Conservation (phyloP, 2,329 filamentous ascomycete species). For the Exophiala phaeomuriformis region DNA sequence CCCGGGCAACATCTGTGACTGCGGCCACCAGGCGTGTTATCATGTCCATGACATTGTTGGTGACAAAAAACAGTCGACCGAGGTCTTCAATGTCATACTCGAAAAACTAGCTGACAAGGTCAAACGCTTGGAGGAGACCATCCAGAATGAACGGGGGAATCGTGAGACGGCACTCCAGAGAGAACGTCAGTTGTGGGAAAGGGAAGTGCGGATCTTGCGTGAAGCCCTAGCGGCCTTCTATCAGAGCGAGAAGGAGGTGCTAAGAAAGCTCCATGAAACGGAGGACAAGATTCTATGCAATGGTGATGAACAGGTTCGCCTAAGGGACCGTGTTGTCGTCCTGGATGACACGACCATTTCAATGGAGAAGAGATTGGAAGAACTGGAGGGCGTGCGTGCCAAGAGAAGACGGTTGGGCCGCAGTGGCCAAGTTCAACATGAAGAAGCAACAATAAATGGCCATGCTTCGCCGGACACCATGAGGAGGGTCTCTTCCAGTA, state of each 20-base stretch:
- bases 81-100: slow-evolving; percentile 10
- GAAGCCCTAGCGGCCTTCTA: slow-evolving; percentile 31
- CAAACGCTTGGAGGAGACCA: slow-evolving; percentile 26
- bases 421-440: slow-evolving; percentile 2
- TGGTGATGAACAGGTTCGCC: slow-evolving; percentile 27
- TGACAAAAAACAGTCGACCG: slow-evolving; percentile 7
- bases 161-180: slow-evolving; percentile 25
- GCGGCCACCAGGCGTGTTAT: slow-evolving; percentile 43
- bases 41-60: slow-evolving; percentile 29
- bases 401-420: slow-evolving; percentile 21
- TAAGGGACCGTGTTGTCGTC: slow-evolving; percentile 27
- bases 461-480: slow-evolving; percentile 17
- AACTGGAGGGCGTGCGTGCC: slow-evolving; percentile 22
- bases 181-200: slow-evolving; percentile 28
- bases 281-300: slow-evolving; percentile 28
- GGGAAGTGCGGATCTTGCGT: slow-evolving; percentile 28
- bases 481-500: slow-evolving; percentile 20
- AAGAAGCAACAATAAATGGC: slow-evolving; percentile 9
- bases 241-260: slow-evolving; percentile 28
- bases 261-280: slow-evolving; percentile 27
- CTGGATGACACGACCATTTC: slow-evolving; percentile 28
- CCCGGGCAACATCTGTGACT: slow-evolving; percentile 39
- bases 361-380: slow-evolving; percentile 23
- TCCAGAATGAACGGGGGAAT: slow-evolving; percentile 26
- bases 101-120: slow-evolving; percentile 26